phyloP scores from a whole-genome alignment of 139 green algal genomes.

The Coccomyxa sp. region DNA sequence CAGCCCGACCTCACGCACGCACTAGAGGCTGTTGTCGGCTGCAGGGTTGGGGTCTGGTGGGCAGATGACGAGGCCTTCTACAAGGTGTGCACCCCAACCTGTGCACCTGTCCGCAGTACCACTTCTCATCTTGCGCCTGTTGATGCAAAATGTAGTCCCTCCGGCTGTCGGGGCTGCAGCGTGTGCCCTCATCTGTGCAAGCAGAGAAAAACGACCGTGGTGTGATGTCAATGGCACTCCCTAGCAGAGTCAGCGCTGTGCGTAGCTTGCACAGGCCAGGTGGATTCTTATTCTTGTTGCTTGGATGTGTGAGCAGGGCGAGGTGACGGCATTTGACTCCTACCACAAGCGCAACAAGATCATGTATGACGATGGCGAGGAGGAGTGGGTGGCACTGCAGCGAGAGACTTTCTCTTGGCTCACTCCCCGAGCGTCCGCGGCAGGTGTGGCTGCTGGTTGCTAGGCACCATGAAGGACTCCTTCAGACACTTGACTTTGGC shows the following conservation, averaged over 20 bases:
- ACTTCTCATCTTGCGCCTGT: too few relatives aligned
- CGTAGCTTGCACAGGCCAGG: too few relatives aligned
- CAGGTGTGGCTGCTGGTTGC: neutral
- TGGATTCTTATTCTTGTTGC: too few relatives aligned
- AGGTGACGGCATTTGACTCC: slow-evolving; percentile 33
- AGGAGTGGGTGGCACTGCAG: slow-evolving; percentile 48
- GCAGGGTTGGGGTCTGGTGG: slow-evolving; percentile 37
- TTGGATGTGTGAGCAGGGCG: slow-evolving; percentile 16
- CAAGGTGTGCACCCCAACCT: slow-evolving; percentile 19
- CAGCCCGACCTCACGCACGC: neutral
- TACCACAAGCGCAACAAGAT: slow-evolving; percentile 52
- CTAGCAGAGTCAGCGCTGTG: too few relatives aligned
- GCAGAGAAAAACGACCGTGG: too few relatives aligned
- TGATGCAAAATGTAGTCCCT: too few relatives aligned
- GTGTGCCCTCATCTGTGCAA: too few relatives aligned
- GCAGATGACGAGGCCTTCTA: slow-evolving; percentile 30
- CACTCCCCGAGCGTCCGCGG: slow-evolving; percentile 7
- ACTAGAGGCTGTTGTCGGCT: slow-evolving; percentile 12
- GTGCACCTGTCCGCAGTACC: neutral
- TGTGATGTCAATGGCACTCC: too few relatives aligned
- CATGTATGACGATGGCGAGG: slow-evolving; percentile 59
- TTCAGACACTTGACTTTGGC: neutral
- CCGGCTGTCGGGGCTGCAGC: too few relatives aligned
- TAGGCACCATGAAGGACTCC: too few relatives aligned
- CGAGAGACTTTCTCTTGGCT: slow-evolving; percentile 37